Conservation (phyloP, 345 rosid genomes). For the Physaria fendleri region DNA sequence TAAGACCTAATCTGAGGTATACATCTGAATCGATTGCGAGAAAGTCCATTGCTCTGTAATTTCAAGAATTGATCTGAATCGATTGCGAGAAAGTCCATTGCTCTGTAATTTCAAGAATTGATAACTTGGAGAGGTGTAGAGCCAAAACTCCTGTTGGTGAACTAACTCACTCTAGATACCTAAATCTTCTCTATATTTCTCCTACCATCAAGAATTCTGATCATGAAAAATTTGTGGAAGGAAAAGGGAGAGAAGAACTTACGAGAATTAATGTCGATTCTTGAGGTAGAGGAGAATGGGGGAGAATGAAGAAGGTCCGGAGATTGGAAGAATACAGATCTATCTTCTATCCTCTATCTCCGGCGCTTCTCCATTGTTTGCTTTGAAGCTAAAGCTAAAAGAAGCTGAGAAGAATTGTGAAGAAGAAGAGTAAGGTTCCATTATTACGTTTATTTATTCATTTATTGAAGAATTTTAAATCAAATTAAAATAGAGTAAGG, state of each 20-base stretch:
- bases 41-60: slow-evolving; percentile 42
- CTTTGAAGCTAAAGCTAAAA: neutral
- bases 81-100: slow-evolving; percentile 45
- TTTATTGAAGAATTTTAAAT: neutral
- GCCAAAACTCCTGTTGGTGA: neutral
- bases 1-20: slow-evolving; percentile 53
- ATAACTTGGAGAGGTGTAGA: neutral
- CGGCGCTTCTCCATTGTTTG: slow-evolving; percentile 19
- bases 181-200: neutral
- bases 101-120: neutral
- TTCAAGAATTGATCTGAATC: slow-evolving; percentile 22
- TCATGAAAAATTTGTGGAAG: no score
- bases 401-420: neutral
- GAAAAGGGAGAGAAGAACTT: neutral
- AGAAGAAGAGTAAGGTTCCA: slow-evolving; percentile 13
- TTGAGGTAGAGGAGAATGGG: neutral
- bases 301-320: slow-evolving; percentile 6
- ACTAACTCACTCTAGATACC: slow-evolving; percentile 4
- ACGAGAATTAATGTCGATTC: no score
- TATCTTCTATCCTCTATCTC: slow-evolving; percentile 10
- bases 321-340: no score
- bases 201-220: neutral
- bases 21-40: slow-evolving; percentile 37
- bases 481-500: no score
- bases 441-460: neutral